These are phyloP conservation scores for Acidiella bohemica DNA, from an alignment of 495 filamentous ascomycete genomes.

Conservation along the genomic window DNA sequence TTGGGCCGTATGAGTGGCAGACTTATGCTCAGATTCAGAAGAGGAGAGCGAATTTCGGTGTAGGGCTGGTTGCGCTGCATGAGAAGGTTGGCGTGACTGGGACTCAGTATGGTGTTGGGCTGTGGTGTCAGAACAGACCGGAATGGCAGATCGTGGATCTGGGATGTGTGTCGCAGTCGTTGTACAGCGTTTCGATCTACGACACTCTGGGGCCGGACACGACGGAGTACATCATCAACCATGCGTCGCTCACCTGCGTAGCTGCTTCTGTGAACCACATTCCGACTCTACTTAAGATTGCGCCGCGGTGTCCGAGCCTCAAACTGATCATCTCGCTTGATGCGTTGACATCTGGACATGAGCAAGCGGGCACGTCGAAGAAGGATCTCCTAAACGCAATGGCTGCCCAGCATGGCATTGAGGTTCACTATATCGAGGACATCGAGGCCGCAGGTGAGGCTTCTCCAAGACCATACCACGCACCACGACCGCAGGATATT, in stretches of 20 bases:
- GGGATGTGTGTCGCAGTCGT: conserved; percentile 73
- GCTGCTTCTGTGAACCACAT: conserved; percentile 75
- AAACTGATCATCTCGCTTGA: conserved; percentile 87
- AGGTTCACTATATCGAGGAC: conserved; percentile 63
- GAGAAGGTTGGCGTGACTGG: conserved; percentile 50
- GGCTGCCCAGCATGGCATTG: conserved; percentile 55
- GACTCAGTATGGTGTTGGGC: conserved; percentile 67
- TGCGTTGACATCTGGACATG: conserved; percentile 59
- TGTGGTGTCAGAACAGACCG: conserved; percentile 92
- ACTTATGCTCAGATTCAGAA: conserved; percentile 68
- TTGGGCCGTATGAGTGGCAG: conserved; percentile 68
- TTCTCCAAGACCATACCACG: conserved; percentile 49
- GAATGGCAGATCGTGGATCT: conserved; percentile 98
- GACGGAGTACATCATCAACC: conserved; percentile 91
- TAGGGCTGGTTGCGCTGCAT: conserved; percentile 73
- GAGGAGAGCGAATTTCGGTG: conserved; percentile 72
- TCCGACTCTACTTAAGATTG: conserved; percentile 72
- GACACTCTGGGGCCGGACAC: conserved; percentile 85
- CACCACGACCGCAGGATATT: conserved; percentile 61
- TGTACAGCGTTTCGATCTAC: conserved; percentile 89
- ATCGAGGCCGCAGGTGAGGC: conserved; percentile 64
- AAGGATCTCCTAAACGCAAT: conserved; percentile 57
- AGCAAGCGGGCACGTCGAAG: conserved; percentile 67
- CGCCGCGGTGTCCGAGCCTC: conserved; percentile 58
- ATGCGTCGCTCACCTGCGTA: conserved; percentile 62